These are phyloP conservation scores for Neofusicoccum umdonicola DNA, from an alignment of 2,329 filamentous ascomycete genomes.

Conservation along the genomic window DNA sequence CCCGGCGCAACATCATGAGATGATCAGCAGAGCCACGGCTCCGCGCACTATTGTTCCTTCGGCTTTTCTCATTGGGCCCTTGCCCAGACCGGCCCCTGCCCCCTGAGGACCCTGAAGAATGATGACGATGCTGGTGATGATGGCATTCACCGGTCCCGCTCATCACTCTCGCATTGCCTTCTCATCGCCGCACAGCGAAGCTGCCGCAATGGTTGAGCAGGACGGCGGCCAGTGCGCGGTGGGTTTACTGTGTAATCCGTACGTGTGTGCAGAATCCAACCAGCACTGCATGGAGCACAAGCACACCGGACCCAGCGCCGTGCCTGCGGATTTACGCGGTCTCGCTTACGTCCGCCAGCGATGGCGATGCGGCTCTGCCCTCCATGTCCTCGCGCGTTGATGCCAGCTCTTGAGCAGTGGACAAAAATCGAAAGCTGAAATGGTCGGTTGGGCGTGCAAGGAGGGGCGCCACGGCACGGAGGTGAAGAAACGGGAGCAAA, in stretches of 20 bases:
- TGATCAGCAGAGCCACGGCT: slow-evolving; percentile 1
- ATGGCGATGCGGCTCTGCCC: neutral
- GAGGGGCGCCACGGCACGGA: no score
- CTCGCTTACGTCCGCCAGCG: slow-evolving; percentile 1
- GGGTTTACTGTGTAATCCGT: neutral
- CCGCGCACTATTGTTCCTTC: neutral
- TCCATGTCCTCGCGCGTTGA: neutral
- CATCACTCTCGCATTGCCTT: neutral
- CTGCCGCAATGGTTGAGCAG: neutral
- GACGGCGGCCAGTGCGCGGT: neutral
- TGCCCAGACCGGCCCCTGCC: neutral
- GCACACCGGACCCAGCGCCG: slow-evolving; percentile 6
- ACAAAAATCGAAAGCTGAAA: neutral
- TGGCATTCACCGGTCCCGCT: neutral
- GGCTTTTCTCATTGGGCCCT: neutral
- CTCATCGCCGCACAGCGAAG: no score
- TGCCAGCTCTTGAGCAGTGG: neutral
- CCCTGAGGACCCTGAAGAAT: slow-evolving; percentile 3
- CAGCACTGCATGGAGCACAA: neutral
- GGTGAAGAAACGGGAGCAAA: neutral
- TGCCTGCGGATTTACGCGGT: slow-evolving; percentile 3
- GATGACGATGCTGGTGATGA: neutral
- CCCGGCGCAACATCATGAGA: neutral
- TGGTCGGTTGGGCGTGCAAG: no score
- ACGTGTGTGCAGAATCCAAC: neutral